These are phyloP conservation scores for Vanrija sp. DNA, from an alignment of 1,284 basidiomycete genomes.

Conservation along the genomic window DNA sequence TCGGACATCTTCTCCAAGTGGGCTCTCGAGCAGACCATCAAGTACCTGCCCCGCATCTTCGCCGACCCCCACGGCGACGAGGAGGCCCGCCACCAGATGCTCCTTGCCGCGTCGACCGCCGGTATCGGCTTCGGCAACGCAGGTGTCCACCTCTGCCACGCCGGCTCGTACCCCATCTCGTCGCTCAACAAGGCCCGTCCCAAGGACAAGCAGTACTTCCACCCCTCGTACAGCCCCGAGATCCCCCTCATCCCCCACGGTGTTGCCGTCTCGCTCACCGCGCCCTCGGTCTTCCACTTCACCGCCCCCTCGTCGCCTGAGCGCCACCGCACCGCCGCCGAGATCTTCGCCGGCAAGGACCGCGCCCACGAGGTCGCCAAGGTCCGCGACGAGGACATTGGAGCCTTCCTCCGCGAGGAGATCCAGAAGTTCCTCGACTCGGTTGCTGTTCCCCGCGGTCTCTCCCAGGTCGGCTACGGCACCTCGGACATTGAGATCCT, in stretches of 20 bases:
- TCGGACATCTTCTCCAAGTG: slow-evolving; percentile 94
- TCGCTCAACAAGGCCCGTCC: slow-evolving; percentile 91
- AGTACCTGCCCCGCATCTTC: slow-evolving; percentile 82
- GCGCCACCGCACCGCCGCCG: slow-evolving; percentile 82
- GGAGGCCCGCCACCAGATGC: slow-evolving; percentile 87
- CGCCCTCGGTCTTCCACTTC: slow-evolving; percentile 87
- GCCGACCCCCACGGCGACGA: slow-evolving; percentile 67
- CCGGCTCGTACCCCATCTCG: slow-evolving; percentile 59
- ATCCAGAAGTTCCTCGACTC: slow-evolving; percentile 86
- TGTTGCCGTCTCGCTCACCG: slow-evolving; percentile 79
- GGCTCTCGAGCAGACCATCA: slow-evolving; percentile 86
- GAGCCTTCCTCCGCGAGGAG: slow-evolving; percentile 76
- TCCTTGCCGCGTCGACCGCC: slow-evolving; percentile 61
- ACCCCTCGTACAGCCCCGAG: slow-evolving; percentile 75
- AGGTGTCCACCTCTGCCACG: slow-evolving; percentile 76
- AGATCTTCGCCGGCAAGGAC: slow-evolving; percentile 71
- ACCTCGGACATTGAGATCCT: slow-evolving; percentile 39
- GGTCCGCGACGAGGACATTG: slow-evolving; percentile 78
- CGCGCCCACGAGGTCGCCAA: slow-evolving; percentile 65
- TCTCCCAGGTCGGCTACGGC: slow-evolving; percentile 79
- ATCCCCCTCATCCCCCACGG: slow-evolving; percentile 92
- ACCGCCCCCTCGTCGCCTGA: slow-evolving; percentile 86
- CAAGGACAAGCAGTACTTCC: slow-evolving; percentile 66
- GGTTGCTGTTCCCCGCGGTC: slow-evolving; percentile 78
- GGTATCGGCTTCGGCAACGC: slow-evolving; percentile 95